These are phyloP conservation scores for Hibiscus syriacus DNA, from an alignment of 345 rosid species.

Conservation along the genomic window DNA sequence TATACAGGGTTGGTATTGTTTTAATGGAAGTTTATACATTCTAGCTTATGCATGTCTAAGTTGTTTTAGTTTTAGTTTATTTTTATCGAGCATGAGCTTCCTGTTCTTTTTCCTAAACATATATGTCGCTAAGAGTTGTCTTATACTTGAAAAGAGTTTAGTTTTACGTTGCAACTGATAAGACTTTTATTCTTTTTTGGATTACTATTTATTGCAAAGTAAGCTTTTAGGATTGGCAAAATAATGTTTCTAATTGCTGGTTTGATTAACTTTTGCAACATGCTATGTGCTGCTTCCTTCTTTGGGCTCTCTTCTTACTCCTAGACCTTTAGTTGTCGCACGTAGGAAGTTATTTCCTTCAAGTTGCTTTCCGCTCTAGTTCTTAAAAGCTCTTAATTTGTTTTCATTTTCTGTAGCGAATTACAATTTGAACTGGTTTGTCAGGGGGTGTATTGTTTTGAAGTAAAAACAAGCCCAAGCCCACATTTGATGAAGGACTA, in stretches of 20 bases:
- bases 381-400: background rate
- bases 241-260: background rate
- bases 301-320: background rate
- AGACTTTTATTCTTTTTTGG: background rate
- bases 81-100: background rate
- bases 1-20: slow-evolving; percentile 69
- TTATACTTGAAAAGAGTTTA: background rate
- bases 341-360: background rate
- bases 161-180: background rate
- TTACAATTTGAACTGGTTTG: background rate
- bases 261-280: background rate
- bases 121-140: background rate
- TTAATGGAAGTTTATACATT: background rate
- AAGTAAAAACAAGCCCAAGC: slow-evolving; percentile 12
- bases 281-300: background rate
- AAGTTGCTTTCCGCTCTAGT: background rate
- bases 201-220: background rate
- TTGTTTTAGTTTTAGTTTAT: background rate
- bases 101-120: background rate
- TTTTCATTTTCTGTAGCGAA: background rate
- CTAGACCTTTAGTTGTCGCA: slow-evolving; percentile 12
- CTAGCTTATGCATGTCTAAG: background rate
- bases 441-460: background rate
- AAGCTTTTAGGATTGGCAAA: background rate
- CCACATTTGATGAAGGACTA: slow-evolving; percentile 54